These are phyloP conservation scores for Apiosordaria backusii DNA, from an alignment of 495 filamentous ascomycete species.

Conservation along the genomic window DNA sequence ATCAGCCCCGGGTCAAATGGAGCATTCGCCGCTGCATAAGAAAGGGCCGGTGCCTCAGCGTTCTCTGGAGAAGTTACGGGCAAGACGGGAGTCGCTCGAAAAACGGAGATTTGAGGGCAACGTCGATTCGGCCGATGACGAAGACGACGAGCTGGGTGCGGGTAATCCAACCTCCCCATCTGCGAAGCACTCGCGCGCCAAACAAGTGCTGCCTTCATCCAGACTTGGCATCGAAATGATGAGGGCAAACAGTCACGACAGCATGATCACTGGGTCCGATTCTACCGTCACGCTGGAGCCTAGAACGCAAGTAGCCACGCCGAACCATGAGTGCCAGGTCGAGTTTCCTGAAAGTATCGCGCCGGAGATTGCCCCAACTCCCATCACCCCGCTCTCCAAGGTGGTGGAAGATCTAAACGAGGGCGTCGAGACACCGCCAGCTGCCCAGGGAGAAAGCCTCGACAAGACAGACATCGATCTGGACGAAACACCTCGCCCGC, in stretches of 20 bases:
- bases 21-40: constrained; percentile 45
- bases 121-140: constrained; percentile 80
- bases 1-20: constrained; percentile 65
- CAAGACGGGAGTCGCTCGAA: constrained; percentile 73
- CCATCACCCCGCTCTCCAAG: constrained; percentile 15
- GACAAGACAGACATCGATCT: constrained; percentile 12
- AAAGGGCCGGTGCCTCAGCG: constrained; percentile 50
- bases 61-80: constrained; percentile 73
- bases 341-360: constrained; percentile 14
- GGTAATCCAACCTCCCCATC: constrained; percentile 47
- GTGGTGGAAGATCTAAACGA: neutral
- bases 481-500: constrained; percentile 33
- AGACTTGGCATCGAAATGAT: constrained; percentile 94
- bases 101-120: constrained; percentile 71
- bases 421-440: neutral
- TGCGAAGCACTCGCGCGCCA: constrained; percentile 38
- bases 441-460: neutral
- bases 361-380: constrained; percentile 7
- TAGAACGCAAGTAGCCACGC: constrained; percentile 41
- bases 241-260: constrained; percentile 88
- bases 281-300: constrained; percentile 34
- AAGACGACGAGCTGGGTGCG: constrained; percentile 81
- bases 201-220: constrained; percentile 52
- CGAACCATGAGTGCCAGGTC: constrained; percentile 30
- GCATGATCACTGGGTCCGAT: constrained; percentile 55